Conservation (phyloP, 495 filamentous ascomycete species). For the Symbiotaphrina buchneri region DNA sequence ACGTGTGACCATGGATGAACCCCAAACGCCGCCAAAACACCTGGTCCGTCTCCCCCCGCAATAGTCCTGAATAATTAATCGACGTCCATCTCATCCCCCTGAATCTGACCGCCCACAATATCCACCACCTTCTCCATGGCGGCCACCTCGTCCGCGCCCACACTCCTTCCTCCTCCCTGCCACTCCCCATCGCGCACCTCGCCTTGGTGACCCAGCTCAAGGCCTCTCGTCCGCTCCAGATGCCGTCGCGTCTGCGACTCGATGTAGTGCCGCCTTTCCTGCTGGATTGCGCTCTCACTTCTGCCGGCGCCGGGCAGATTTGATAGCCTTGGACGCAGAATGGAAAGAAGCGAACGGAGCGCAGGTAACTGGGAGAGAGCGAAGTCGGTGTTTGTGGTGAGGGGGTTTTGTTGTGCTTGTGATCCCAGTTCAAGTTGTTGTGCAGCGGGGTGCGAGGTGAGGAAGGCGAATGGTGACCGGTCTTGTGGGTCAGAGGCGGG, state of each 20-base stretch:
- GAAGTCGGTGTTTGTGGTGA: constrained; percentile 61
- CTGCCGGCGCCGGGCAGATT: constrained; percentile 5
- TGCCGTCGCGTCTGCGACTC: constrained; percentile 39
- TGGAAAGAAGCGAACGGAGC: constrained; percentile 38
- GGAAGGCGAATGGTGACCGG: constrained; percentile 22
- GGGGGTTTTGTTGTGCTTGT: constrained; percentile 13
- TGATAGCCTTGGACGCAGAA: constrained; percentile 26
- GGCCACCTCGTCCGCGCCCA: constrained; percentile 10
- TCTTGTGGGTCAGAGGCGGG: background rate
- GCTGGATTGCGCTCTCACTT: constrained; percentile 5
- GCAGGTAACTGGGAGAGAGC: constrained; percentile 61
- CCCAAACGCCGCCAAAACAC: no score
- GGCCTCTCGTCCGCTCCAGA: constrained; percentile 26
- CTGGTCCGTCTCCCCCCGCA: no score
- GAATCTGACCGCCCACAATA: constrained; percentile 7
- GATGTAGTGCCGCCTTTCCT: constrained; percentile 51
- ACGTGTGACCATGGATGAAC: no score
- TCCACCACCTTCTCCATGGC: constrained; percentile 11
- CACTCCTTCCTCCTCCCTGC: constrained; percentile 12
- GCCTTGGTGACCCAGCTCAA: constrained; percentile 29
- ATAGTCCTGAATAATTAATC: no score
- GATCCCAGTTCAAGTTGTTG: no score
- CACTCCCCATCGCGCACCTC: constrained; percentile 33
- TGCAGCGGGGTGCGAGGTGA: constrained; percentile 6
- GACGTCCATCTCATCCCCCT: no score